These are phyloP conservation scores for Cyclocybe aegerita DNA, from an alignment of 768 basidiomycete species.

Conservation along the genomic window DNA sequence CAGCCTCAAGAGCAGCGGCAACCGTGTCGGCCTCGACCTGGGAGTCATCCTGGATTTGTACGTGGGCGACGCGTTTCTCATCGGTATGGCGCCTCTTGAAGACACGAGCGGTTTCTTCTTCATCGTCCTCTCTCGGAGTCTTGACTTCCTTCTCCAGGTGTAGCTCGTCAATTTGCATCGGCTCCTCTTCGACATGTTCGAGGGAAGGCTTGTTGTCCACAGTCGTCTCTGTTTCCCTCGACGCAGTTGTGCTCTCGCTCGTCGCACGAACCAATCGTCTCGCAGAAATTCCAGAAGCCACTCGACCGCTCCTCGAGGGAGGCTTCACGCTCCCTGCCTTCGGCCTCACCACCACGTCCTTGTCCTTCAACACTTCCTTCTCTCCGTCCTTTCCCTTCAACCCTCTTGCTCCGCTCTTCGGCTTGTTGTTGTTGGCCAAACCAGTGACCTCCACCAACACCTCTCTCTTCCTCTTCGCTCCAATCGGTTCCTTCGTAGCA, in stretches of 20 bases:
- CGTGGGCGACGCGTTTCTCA: slow-evolving; percentile 20
- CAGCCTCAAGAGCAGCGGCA: slow-evolving; percentile 40
- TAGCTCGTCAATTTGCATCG: slow-evolving; percentile 18
- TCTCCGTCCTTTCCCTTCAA: slow-evolving; percentile 45
- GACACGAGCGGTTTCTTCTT: slow-evolving; percentile 50
- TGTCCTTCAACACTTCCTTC: slow-evolving; percentile 29
- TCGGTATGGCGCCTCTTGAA: slow-evolving; percentile 69
- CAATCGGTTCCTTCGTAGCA: slow-evolving; percentile 35
- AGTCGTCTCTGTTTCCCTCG: slow-evolving; percentile 10
- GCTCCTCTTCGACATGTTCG: slow-evolving; percentile 13
- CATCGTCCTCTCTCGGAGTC: slow-evolving; percentile 25
- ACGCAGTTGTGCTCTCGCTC: slow-evolving; percentile 16
- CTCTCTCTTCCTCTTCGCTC: slow-evolving; percentile 73
- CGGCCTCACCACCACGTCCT: slow-evolving; percentile 17
- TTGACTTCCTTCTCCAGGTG: neutral
- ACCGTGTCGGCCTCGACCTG: slow-evolving; percentile 35
- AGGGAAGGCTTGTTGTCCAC: slow-evolving; percentile 6
- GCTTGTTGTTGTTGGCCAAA: slow-evolving; percentile 31
- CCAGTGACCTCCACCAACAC: slow-evolving; percentile 71
- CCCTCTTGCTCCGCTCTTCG: slow-evolving; percentile 9
- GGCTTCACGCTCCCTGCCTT: slow-evolving; percentile 4
- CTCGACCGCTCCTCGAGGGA: slow-evolving; percentile 6
- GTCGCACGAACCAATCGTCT: slow-evolving; percentile 11
- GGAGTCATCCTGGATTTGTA: slow-evolving; percentile 37
- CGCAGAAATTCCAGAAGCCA: slow-evolving; percentile 7